These are phyloP conservation scores for Salix viminalis DNA, from an alignment of 345 rosid genomes.

Conservation along the genomic window DNA sequence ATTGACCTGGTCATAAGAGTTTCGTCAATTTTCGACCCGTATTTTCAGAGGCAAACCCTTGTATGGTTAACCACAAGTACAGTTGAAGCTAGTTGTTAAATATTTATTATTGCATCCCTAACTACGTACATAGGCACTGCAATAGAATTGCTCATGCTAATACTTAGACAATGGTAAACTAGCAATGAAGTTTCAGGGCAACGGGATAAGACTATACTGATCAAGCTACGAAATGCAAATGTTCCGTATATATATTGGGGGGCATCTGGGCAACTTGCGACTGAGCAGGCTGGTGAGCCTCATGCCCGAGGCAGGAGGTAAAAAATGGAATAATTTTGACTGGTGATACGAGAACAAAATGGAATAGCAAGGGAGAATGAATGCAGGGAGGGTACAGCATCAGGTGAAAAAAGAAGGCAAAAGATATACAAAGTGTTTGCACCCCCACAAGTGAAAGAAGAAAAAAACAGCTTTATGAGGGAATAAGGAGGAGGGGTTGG, in stretches of 20 bases:
- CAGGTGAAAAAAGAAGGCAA: slow-evolving; percentile 22
- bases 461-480: slow-evolving; percentile 44
- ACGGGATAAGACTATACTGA: slow-evolving; percentile 18
- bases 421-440: slow-evolving; percentile 28
- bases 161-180: background rate
- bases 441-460: slow-evolving; percentile 40
- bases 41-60: no score
- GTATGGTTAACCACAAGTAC: background rate
- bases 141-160: background rate
- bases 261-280: slow-evolving; percentile 16
- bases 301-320: slow-evolving; percentile 18
- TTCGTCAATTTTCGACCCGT: no score
- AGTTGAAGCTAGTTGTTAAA: background rate
- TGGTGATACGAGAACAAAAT: slow-evolving; percentile 8
- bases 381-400: slow-evolving; percentile 13
- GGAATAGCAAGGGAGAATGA: slow-evolving; percentile 2
- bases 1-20: no score
- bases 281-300: slow-evolving; percentile 1
- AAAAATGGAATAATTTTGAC: slow-evolving; percentile 34
- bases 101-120: background rate
- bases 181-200: background rate
- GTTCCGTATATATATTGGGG: slow-evolving; percentile 17
- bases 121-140: background rate
- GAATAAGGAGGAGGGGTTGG: slow-evolving; percentile 45
- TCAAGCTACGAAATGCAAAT: slow-evolving; percentile 17